Evolutionary conservation across 1,284 basidiomycete species (phyloP), one percentile per base, ranked within the genome.

Genomic region (Cystobasidium sp.): DNA sequence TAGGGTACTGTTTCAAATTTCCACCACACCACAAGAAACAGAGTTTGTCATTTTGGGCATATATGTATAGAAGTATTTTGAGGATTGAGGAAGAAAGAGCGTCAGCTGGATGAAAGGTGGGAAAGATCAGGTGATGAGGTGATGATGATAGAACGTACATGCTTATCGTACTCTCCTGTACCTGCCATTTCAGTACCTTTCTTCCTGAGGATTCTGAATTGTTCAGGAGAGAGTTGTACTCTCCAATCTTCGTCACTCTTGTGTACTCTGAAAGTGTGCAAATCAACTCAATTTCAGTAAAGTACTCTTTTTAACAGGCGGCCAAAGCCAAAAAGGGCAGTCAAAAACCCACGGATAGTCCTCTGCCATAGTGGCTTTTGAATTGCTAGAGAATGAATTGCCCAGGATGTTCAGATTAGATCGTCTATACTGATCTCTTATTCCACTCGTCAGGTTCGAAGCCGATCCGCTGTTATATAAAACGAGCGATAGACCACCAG

Each of bases 101-200:
- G 20, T 22, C 20, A 20, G 16, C 53, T 12, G 22, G 22, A 18
- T 41, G 10, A n/a, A 37, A 47, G 18, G 22, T 31, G 47, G 12
- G 16, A n/a, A 37, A 53, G 7, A 20, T 3, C n/a, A 1, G 43
- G 20, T 43, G 4, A 41, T 39, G 39, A 41, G 14, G 3, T 31
- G 49, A 67, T 47, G 16, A 20, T 12, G 37, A 14, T 8, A 22
- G 14, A 18, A 41, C 70, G 18, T 20, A 73, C 63, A 49, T 82
- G 80, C 74, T 80, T 79, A 76, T 84, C 80, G 77, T 81, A 83
- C 72, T 82, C 79, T 24, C 82, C 82, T 0, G 83, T 82, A 8
- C 81, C 82, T 0, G 82, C 81, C 74, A 77, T 76, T 62, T 84
- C 83, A 1, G 83, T 84, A 4, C 83, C 83, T 75, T 83, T 82